Percentiles rank a stretch among this genome's conserved stretches.
Conservation (phyloP, 495 filamentous ascomycete species). For the Lasiosphaeris hirsuta region DNA sequence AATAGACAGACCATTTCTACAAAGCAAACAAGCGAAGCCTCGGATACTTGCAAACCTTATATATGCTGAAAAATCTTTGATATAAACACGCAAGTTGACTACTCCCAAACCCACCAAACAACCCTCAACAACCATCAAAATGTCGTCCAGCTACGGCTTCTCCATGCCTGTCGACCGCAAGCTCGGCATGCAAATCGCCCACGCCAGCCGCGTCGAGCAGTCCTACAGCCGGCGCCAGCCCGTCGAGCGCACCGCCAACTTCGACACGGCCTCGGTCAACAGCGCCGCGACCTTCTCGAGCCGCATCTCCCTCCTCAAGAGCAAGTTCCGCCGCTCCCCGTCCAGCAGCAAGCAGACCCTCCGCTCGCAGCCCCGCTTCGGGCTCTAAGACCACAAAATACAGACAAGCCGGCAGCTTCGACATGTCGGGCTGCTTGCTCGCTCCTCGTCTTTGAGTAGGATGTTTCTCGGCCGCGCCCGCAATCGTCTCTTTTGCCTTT, state of each 20-base stretch:
- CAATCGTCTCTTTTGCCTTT: too few species aligned
- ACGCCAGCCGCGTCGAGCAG: constrained; percentile 1
- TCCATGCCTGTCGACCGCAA: background rate
- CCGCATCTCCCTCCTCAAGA: constrained; percentile 21
- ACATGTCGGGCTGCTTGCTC: too few species aligned
- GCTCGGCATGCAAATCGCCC: constrained; percentile 1
- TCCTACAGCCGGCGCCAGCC: constrained; percentile 6
- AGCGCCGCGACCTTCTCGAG: constrained; percentile 19
- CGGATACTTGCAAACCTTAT: too few species aligned
- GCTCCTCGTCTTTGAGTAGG: too few species aligned
- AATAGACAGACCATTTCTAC: too few species aligned
- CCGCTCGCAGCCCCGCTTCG: too few species aligned
- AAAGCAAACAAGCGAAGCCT: too few species aligned
- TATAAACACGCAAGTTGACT: too few species aligned
- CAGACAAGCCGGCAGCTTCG: too few species aligned
- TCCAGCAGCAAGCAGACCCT: constrained; percentile 2
- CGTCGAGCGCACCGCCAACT: background rate
- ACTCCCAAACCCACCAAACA: background rate
- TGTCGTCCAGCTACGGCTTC: background rate
- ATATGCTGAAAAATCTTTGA: too few species aligned
- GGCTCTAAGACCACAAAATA: too few species aligned
- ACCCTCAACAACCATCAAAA: background rate
- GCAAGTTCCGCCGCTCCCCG: constrained; percentile 7
- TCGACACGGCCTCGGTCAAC: constrained; percentile 15
- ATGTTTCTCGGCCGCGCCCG: too few species aligned